phyloP scores from a whole-genome alignment of 495 filamentous ascomycete genomes.

The Ramalina peruviana region DNA sequence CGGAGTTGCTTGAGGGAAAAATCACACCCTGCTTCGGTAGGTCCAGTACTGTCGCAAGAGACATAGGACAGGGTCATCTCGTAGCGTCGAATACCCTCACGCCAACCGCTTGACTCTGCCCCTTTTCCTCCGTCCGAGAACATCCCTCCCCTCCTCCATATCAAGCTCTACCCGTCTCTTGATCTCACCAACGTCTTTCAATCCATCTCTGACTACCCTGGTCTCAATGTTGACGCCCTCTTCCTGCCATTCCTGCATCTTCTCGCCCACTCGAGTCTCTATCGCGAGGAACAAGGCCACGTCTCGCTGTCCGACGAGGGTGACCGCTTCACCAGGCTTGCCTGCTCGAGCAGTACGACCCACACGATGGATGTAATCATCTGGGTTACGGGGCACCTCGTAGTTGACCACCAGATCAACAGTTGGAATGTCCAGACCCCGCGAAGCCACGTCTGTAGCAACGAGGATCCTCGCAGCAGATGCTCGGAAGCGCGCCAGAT shows the following conservation, averaged over 20 bases:
- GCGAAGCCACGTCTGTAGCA: slow-evolving; percentile 89
- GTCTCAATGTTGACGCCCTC: slow-evolving; percentile 84
- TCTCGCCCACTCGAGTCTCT: slow-evolving; percentile 63
- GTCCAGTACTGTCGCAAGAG: too few species aligned
- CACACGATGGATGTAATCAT: slow-evolving; percentile 94
- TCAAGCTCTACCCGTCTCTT: slow-evolving; percentile 79
- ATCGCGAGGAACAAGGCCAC: slow-evolving; percentile 77
- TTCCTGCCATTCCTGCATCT: slow-evolving; percentile 73
- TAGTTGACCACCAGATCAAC: slow-evolving; percentile 88
- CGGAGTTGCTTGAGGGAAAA: too few species aligned
- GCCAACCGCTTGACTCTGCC: slow-evolving; percentile 36
- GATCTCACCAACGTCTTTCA: slow-evolving; percentile 83
- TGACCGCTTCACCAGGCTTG: slow-evolving; percentile 64
- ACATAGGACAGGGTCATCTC: too few species aligned
- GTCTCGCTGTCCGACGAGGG: slow-evolving; percentile 84
- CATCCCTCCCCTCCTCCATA: slow-evolving; percentile 84
- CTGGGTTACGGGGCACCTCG: slow-evolving; percentile 86
- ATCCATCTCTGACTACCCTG: slow-evolving; percentile 58
- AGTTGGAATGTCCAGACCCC: slow-evolving; percentile 90
- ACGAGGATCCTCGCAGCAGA: slow-evolving; percentile 82
- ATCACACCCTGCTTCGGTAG: too few species aligned
- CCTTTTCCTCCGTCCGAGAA: slow-evolving; percentile 58
- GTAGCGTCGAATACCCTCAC: neutral
- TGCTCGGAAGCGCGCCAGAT: slow-evolving; percentile 83
- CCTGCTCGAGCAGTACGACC: slow-evolving; percentile 92